Evolutionary conservation across 2,329 filamentous ascomycete genomes (phyloP).

Genomic region (Alternaria arborescens): DNA sequence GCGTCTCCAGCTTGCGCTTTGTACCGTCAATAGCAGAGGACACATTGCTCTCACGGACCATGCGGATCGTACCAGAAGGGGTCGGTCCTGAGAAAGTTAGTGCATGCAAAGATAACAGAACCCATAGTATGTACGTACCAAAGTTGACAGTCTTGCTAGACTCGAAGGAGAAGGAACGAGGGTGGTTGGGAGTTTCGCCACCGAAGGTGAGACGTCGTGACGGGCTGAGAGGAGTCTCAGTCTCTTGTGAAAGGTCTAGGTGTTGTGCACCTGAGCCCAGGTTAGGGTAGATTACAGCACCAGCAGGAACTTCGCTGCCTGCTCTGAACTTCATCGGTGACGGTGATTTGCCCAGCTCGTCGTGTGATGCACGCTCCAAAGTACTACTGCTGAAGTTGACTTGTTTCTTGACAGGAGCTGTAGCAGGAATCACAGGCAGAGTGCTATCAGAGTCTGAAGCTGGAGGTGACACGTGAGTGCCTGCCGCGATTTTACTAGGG

Average conservation of each 20-base stretch:
- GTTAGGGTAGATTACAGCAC: constrained; percentile 44
- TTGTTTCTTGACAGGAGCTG: constrained; percentile 77
- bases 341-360: constrained; percentile 46
- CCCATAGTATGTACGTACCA: constrained; percentile 16
- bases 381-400: constrained; percentile 82
- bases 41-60: constrained; percentile 57
- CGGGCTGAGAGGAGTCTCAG: constrained; percentile 37
- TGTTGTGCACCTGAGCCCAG: constrained; percentile 46
- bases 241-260: constrained; percentile 45
- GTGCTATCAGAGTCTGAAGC: constrained; percentile 59
- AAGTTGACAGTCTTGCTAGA: constrained; percentile 57
- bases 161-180: constrained; percentile 60
- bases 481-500: constrained; percentile 66
- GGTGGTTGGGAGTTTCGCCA: constrained; percentile 36
- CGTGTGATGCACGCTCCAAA: constrained; percentile 54
- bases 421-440: constrained; percentile 64
- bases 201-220: constrained; percentile 49
- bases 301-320: constrained; percentile 44
- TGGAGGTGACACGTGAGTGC: constrained; percentile 63
- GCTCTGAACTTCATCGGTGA: constrained; percentile 49
- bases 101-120: not conserved
- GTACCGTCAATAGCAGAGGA: constrained; percentile 44
- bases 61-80: constrained; percentile 51
- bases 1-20: constrained; percentile 57
- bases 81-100: constrained; percentile 39